Percentiles rank a stretch among this genome's conserved stretches.
These are phyloP conservation scores for Venustampulla echinocandica DNA, from an alignment of 495 filamentous ascomycete species.

Conservation along the genomic window DNA sequence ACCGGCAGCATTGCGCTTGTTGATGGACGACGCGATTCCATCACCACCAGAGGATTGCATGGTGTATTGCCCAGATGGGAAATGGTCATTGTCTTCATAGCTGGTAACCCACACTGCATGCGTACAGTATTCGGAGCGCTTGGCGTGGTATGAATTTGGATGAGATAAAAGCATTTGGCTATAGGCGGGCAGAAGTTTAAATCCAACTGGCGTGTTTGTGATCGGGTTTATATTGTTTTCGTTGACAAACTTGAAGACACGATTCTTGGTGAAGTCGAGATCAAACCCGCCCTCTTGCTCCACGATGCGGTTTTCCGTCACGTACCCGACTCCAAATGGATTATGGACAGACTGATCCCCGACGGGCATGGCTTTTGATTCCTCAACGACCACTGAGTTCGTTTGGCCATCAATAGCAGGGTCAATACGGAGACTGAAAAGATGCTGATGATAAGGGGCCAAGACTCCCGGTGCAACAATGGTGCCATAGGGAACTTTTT, in stretches of 20 bases:
- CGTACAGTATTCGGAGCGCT: constrained; percentile 28
- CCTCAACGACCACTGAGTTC: constrained; percentile 59
- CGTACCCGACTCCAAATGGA: constrained; percentile 11
- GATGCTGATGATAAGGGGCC: constrained; percentile 70
- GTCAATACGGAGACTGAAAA: constrained; percentile 78
- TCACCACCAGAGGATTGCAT: constrained; percentile 34
- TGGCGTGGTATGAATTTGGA: constrained; percentile 25
- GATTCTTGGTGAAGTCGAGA: constrained; percentile 48
- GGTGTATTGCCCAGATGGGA: constrained; percentile 32
- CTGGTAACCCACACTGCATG: constrained; percentile 31
- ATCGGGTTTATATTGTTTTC: constrained; percentile 51
- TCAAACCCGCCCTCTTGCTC: constrained; percentile 50
- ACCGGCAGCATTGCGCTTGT: constrained; percentile 22
- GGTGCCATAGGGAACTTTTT: constrained; percentile 54
- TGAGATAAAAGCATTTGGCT: constrained; percentile 38
- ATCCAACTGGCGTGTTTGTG: constrained; percentile 38
- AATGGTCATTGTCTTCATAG: constrained; percentile 27
- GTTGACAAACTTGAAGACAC: constrained; percentile 73
- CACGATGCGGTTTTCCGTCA: constrained; percentile 48
- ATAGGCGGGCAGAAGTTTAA: constrained; percentile 41
- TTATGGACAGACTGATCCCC: constrained; percentile 18
- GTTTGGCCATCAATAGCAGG: constrained; percentile 66
- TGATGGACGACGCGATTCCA: constrained; percentile 46
- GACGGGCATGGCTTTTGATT: constrained; percentile 56
- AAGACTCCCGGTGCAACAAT: constrained; percentile 52